These are phyloP conservation scores for Venturia aucupariae DNA, from an alignment of 2,329 filamentous ascomycete genomes.

Conservation along the genomic window DNA sequence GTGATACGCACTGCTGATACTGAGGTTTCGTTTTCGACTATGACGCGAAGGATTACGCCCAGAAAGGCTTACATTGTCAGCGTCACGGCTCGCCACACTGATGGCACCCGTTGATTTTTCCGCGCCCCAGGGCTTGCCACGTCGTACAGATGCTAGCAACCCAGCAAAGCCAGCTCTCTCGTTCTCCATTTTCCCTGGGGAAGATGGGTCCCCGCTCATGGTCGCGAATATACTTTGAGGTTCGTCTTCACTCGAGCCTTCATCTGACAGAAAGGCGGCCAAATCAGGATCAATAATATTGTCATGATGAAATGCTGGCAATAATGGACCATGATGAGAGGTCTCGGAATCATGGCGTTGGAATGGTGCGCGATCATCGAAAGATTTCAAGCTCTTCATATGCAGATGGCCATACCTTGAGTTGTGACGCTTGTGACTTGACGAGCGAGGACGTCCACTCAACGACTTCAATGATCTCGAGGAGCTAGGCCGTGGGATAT, in stretches of 20 bases:
- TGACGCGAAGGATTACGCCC: slow-evolving; percentile 6
- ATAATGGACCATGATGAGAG: slow-evolving; percentile 48
- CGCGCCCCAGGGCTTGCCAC: slow-evolving; percentile 53
- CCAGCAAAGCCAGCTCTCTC: slow-evolving; percentile 64
- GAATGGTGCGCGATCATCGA: slow-evolving; percentile 79
- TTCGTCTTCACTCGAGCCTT: slow-evolving; percentile 85
- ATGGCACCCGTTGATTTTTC: slow-evolving; percentile 55
- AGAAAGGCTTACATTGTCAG: slow-evolving; percentile 12
- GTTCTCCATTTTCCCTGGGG: slow-evolving; percentile 54
- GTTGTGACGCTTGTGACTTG: slow-evolving; percentile 72
- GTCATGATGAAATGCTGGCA: slow-evolving; percentile 94
- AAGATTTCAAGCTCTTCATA: slow-evolving; percentile 62
- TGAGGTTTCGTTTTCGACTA: slow-evolving; percentile 66
- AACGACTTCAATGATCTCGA: slow-evolving; percentile 79
- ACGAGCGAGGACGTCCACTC: slow-evolving; percentile 61
- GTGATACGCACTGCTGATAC: slow-evolving; percentile 68
- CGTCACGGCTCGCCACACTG: slow-evolving; percentile 49
- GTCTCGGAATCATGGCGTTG: slow-evolving; percentile 65
- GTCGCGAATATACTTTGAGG: slow-evolving; percentile 67
- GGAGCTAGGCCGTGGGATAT: slow-evolving; percentile 79
- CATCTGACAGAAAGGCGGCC: slow-evolving; percentile 90
- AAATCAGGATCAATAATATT: slow-evolving; percentile 97
- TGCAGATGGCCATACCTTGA: slow-evolving; percentile 67
- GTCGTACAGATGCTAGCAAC: slow-evolving; percentile 63
- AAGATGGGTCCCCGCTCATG: slow-evolving; percentile 55